Base-by-base conservation (phyloP, 441 rosid species). In the Melastoma candidum region DNA sequence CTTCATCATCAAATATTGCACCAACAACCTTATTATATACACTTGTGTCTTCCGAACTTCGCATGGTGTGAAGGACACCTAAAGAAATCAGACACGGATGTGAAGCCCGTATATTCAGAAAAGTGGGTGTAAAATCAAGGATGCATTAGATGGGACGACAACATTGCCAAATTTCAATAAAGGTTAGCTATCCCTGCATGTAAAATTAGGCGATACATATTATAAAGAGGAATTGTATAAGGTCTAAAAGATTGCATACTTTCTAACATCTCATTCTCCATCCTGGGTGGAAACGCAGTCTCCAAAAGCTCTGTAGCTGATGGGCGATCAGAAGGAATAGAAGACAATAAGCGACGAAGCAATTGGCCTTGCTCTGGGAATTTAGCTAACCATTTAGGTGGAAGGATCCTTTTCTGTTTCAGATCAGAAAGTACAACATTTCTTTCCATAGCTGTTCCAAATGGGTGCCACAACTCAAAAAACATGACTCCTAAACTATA, bases 291-390 rank as follows among this genome's bases (percentile, higher is more conserved):
- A 73, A 93, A 84, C 48, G 75, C 88, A 49, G 80, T 76, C 72
- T 80, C 72, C 68, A 93, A 74, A 68, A 93, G 92, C 66, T 93
- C 95, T 27, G 74, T 64, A 54, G 97, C 98, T 64, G 97, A 86
- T 32, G 98, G 98, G 58, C 98, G 97, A 65, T 88, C 92, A 70
- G 98, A 88, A 58, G 98, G 97, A 76, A 84, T 93, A 69, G 84
- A 79, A 66, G 95, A 93, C 88, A 86, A 77, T 65, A 93, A 72
- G 49, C 67, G 81, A 58, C 44, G 73, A 65, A 93, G 78, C 55
- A 93, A 67, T 53, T 97, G 73, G 59, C 87, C 87, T 71, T 93
- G 98, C 71, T 93, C 96, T 7, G 95, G 92, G 77, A 79, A 88
- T 66, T 82, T 86, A 66, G 83, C 71, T 58, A 76, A 69, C 98